phyloP scores from a whole-genome alignment of 257 asterid genomes.

The Nicotiana noctiflora region DNA sequence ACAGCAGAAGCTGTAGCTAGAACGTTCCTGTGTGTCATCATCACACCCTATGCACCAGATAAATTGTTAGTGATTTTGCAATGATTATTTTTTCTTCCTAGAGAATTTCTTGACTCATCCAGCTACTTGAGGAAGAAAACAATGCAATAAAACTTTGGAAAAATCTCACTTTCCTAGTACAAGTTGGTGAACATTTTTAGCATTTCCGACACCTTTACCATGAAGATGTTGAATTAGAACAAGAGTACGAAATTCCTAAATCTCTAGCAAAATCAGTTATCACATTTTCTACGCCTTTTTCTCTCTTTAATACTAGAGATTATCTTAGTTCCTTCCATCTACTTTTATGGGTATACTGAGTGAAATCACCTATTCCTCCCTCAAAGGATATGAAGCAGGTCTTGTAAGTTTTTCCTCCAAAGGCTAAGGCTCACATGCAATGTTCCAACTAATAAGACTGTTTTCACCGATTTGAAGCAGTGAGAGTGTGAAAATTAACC shows the following conservation, averaged over 20 bases:
- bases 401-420: not conserved
- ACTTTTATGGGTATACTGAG: slow-evolving; percentile 1
- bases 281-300: not conserved
- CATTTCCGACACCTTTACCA: not conserved
- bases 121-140: not conserved
- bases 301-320: not conserved
- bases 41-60: slow-evolving; percentile 65
- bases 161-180: not conserved
- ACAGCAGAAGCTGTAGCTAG: slow-evolving; percentile 93
- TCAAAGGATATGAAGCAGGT: not conserved
- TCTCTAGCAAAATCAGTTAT: not conserved
- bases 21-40: slow-evolving; percentile 94
- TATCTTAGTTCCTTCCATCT: not conserved
- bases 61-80: not conserved
- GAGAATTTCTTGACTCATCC: not conserved
- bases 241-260: not conserved
- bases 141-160: not conserved
- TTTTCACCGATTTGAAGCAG: not conserved
- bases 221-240: not conserved
- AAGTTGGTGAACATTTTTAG: not conserved
- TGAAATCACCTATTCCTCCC: not conserved
- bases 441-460: not conserved
- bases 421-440: not conserved
- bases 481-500: slow-evolving; percentile 35
- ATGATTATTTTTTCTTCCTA: not conserved